These are phyloP conservation scores for Piloderma croceum DNA, from an alignment of 768 basidiomycete genomes.

Conservation along the genomic window DNA sequence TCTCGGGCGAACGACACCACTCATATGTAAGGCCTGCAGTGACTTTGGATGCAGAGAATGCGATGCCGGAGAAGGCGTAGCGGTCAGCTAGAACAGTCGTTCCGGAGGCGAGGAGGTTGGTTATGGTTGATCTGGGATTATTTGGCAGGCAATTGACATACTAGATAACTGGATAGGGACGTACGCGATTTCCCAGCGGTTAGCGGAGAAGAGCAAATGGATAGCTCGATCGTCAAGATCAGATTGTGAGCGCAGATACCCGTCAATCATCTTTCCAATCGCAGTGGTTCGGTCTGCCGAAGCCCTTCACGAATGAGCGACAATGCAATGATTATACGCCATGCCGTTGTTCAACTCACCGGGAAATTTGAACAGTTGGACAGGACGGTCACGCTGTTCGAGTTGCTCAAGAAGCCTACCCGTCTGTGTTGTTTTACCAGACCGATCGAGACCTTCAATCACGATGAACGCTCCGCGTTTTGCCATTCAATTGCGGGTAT, in stretches of 20 bases:
- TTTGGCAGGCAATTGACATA: not conserved
- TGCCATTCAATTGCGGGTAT: too few species aligned
- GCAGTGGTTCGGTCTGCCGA: conserved; percentile 78
- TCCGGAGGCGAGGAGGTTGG: conserved; percentile 51
- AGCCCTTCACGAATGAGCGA: conserved; percentile 1
- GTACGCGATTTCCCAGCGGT: conserved; percentile 93
- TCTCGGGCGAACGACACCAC: conserved; percentile 85
- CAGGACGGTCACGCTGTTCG: conserved; percentile 37
- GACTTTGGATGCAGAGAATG: conserved; percentile 67
- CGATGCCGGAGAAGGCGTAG: conserved; percentile 95
- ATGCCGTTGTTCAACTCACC: conserved; percentile 54
- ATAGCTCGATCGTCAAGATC: conserved; percentile 90
- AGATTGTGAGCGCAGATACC: conserved; percentile 76
- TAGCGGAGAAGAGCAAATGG: conserved; percentile 93
- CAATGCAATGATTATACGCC: too few species aligned
- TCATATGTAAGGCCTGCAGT: conserved; percentile 51
- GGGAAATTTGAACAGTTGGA: conserved; percentile 79
- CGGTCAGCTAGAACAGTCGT: conserved; percentile 83
- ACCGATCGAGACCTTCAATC: conserved; percentile 92
- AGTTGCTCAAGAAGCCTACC: conserved; percentile 53
- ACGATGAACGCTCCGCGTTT: conserved; percentile 80
- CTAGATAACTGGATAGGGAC: conserved; percentile 18
- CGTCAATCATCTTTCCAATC: conserved; percentile 90
- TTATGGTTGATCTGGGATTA: conserved; percentile 51
- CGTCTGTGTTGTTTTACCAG: conserved; percentile 91